These are phyloP conservation scores for Dendrobium chrysotoxum DNA, from an alignment of 106 monocot species.

Conservation along the genomic window DNA sequence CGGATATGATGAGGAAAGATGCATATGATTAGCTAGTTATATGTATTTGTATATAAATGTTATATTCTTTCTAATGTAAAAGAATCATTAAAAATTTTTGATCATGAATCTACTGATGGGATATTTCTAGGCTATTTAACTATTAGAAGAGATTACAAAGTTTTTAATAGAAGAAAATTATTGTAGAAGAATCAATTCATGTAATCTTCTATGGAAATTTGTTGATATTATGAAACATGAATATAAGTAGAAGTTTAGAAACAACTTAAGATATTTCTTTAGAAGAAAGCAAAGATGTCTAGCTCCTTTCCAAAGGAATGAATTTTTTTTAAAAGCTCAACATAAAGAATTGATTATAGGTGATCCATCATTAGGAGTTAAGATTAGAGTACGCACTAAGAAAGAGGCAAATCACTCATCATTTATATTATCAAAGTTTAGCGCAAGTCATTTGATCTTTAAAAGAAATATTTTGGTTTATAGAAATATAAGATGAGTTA, in stretches of 20 bases:
- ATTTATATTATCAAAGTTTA: neutral
- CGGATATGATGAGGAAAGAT: neutral
- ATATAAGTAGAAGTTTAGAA: neutral
- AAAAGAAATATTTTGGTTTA: neutral
- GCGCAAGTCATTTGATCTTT: neutral
- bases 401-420: neutral
- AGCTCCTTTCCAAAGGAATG: neutral
- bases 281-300: neutral
- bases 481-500: neutral
- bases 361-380: neutral
- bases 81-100: neutral
- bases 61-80: neutral
- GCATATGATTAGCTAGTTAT: neutral
- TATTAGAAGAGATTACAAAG: neutral
- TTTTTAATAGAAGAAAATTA: neutral
- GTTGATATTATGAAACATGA: neutral
- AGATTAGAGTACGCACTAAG: neutral
- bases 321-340: neutral
- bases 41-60: neutral
- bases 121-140: neutral
- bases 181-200: neutral
- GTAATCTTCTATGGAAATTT: neutral
- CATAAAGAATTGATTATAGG: neutral
- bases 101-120: neutral
- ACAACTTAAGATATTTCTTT: neutral